Evolutionary conservation across 148 eudicot genomes (phyloP), one percentile per base, ranked within the genome.

Genomic region (Camellia japonica): DNA sequence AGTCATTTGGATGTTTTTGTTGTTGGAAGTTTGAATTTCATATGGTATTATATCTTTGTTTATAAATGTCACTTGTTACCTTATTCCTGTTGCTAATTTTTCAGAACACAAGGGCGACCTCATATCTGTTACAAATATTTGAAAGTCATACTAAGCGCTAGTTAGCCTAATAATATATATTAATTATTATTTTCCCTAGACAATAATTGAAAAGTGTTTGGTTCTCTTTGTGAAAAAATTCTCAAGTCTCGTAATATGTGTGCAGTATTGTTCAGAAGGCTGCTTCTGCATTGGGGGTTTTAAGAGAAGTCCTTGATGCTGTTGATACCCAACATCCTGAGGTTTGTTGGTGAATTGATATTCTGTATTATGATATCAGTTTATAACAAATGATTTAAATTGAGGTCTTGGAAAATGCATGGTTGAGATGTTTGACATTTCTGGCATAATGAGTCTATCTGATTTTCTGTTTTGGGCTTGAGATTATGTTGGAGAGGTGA

Each of bases 191-290:
- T 23, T 23, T 23, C 30, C 30, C 30, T 23, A 23, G 30, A 23
- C 30, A 23, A 23, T 23, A 23, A 23, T 23, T 23, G 30, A 23
- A 23, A 23, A 23, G 30, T 23, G 30, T 10, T 55, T 51, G 46
- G 7, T 8, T 73, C 20, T 9, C 61, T 67, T 16, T 14, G 46
- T 43, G 74, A 16, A 71, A 76, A 70, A 23, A 16, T 51, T 58
- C 55, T 0, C 72, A 20, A 7, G 43, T 8, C 59, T 59, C 42
- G 14, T 66, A 18, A 64, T 75, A 64, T 76, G 47, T 16, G 44
- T 83, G 80, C 97, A 96, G 99, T 82, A 89, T 96, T 75, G 89
- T 96, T 83, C 90, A 94, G 78, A 96, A 96, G 83, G 99, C 98
- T 73, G 87, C 83, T 78, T 83, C 97, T 72, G 95, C 98, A 3